Conservation (phyloP, 257 asterid genomes). For the Solanum pinnatisectum region DNA sequence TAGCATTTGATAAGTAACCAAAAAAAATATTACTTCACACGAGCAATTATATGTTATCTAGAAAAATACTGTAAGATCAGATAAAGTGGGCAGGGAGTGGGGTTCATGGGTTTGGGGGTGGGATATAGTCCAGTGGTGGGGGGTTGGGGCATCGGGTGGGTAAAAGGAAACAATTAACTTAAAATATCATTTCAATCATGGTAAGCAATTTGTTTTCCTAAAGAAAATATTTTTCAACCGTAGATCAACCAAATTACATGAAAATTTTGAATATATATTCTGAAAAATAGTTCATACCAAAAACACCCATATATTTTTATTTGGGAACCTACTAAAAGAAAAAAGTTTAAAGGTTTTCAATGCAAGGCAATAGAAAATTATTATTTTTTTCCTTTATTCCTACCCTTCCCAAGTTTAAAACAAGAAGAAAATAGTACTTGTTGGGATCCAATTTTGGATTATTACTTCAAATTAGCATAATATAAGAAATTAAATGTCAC, state of each 20-base stretch:
- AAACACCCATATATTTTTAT: background rate
- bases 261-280: background rate
- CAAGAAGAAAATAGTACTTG: background rate
- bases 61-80: rapidly evolving
- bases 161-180: background rate
- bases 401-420: background rate
- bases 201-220: background rate
- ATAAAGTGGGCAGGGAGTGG: too few relatives aligned
- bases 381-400: background rate
- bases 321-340: background rate
- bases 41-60: background rate
- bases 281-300: background rate
- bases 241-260: background rate
- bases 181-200: rapidly evolving
- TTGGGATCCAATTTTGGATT: background rate
- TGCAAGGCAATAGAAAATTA: background rate
- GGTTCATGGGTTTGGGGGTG: background rate
- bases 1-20: too few relatives aligned
- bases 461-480: background rate
- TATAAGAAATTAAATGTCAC: background rate
- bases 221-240: background rate
- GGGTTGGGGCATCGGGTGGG: background rate
- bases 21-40: background rate
- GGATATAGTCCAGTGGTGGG: background rate
- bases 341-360: background rate